A percentile compares a stretch with the other conserved stretches of the same genome.
Evolutionary conservation across 768 basidiomycete species (phyloP).

Genomic region (Suillus decipiens): DNA sequence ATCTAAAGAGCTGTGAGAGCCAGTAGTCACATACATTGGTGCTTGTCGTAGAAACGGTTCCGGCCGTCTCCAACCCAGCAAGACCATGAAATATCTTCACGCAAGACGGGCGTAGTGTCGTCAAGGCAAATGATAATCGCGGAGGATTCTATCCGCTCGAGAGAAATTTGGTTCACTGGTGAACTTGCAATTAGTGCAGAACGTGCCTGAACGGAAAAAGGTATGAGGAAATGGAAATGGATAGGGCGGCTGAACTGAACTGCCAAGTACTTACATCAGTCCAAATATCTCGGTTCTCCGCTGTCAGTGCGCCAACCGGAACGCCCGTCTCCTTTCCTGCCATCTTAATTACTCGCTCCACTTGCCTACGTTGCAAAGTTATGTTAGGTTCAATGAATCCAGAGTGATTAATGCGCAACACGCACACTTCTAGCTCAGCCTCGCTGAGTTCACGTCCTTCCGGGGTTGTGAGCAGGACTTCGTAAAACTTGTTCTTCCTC

Average conservation of each 20-base stretch:
- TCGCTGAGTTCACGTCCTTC: slow-evolving; percentile 73
- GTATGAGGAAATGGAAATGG: neutral
- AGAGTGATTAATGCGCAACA: slow-evolving; percentile 8
- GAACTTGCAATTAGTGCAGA: slow-evolving; percentile 64
- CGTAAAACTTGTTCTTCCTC: slow-evolving; percentile 89
- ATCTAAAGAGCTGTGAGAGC: slow-evolving; percentile 8
- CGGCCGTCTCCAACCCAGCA: slow-evolving; percentile 90
- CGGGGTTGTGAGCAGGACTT: slow-evolving; percentile 67
- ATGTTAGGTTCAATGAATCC: slow-evolving; percentile 12
- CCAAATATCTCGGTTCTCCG: slow-evolving; percentile 91
- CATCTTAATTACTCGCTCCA: slow-evolving; percentile 64
- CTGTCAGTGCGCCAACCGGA: slow-evolving; percentile 81
- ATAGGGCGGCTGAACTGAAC: neutral
- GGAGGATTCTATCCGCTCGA: slow-evolving; percentile 85
- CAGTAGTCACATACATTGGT: slow-evolving; percentile 65
- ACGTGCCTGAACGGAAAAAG: slow-evolving; percentile 43
- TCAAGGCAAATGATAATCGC: slow-evolving; percentile 89
- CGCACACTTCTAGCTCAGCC: slow-evolving; percentile 77
- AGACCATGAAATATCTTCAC: slow-evolving; percentile 79
- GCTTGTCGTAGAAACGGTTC: slow-evolving; percentile 97
- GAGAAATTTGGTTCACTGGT: slow-evolving; percentile 60
- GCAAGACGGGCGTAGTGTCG: slow-evolving; percentile 75
- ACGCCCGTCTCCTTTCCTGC: slow-evolving; percentile 51
- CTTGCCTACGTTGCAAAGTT: slow-evolving; percentile 45
- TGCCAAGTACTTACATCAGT: slow-evolving; percentile 67